Base-by-base conservation (phyloP, 768 basidiomycete species). In the Suillus plorans region DNA sequence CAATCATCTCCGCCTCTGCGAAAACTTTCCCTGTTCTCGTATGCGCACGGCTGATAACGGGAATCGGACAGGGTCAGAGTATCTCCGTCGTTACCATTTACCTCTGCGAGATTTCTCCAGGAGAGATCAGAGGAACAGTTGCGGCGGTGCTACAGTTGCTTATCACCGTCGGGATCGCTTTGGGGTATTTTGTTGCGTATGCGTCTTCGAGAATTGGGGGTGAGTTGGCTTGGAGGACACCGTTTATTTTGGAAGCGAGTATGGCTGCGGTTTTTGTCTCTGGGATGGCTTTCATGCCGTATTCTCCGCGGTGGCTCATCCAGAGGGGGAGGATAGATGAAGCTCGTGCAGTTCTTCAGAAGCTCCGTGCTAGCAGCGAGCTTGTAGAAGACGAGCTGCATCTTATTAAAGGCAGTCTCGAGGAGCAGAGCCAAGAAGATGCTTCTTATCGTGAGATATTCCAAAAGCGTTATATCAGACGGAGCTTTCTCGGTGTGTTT, bases 21-120 rank as follows among this genome's bases (percentile, higher is more conserved):
- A 68, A 67, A n/a, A 66, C 65, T 5, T 73, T 84, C 9, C 67
- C 74, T 14, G 70, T 78, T 63, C 72, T 86, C 36, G 75, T 84
- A 36, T 71, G 80, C 31, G 84, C 80, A 1, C 74, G 84, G 13
- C 77, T 81, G 22, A 70, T 85, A 55, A 79, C 82, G 2, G 84
- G 84, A 0, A 66, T 80, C 1, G 81, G 80, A n/a, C 78, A 84
- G 67, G 83, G 83, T 16, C 70, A 84, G 14, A 81, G 81, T 67
- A 73, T 82, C 50, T 80, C 79, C 2, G 76, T 80, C 8, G 74
- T 79, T 60, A 81, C 80, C 1, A 76, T 78, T 39, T 80, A 80
- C 61, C 70, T 75, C 1, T 76, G 77, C 62, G 81, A 84, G 67
- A 80, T 81, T 25, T 76, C 81, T n/a, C 81, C 82, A 2, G 70